Evolutionary conservation across 148 eudicot genomes (phyloP), one percentile per base, ranked within the genome.

Genomic region (Fagopyrum homotropicum): DNA sequence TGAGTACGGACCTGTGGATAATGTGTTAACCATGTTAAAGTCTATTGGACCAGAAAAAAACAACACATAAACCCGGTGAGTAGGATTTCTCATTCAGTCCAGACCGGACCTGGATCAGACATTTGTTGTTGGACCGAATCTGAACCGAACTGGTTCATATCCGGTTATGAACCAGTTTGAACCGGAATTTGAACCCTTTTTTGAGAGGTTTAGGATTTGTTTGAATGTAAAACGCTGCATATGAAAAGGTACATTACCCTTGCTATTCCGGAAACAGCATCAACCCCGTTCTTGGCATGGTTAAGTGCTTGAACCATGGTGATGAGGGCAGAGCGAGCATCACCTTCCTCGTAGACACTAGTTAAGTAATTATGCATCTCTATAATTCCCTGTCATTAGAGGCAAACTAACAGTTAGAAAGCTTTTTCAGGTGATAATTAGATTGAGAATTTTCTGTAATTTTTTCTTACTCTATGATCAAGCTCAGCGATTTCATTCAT

Each of bases 301-400:
- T 96, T 92, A n/a, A 96, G 92, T 66, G 98, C 93, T 80, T 92
- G 97, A 73, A 96, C 91, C 99, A 96, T 96, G 59, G 94, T 92
- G 79, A 96, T 89, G 63, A 96, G 93, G 6, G 98, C 98, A 44
- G 99, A 96, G 74, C 99, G 88, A 22, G 99, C 99, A 84, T 92
- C 99, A 4, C 99, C 99, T 86, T 96, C 97, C 80, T 92, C 99
- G 35, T 96, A 96, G 22, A 92, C 99, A 72, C 99, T 90, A 43
- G 97, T 96, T 82, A 92, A 81, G 82, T 96, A 89, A 76, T 96
- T 96, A 78, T 96, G 99, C 99, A 96, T 92, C 82, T 96, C 99
- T 69, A 96, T 92, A 8, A 96, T 90, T 54, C 98, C 97, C 99
- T 96, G 82, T 56, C 61, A 59, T 48, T 61, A 57, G 78, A 47